These are phyloP conservation scores for Trametes pubescens DNA, from an alignment of 1,284 basidiomycete species.

Conservation along the genomic window DNA sequence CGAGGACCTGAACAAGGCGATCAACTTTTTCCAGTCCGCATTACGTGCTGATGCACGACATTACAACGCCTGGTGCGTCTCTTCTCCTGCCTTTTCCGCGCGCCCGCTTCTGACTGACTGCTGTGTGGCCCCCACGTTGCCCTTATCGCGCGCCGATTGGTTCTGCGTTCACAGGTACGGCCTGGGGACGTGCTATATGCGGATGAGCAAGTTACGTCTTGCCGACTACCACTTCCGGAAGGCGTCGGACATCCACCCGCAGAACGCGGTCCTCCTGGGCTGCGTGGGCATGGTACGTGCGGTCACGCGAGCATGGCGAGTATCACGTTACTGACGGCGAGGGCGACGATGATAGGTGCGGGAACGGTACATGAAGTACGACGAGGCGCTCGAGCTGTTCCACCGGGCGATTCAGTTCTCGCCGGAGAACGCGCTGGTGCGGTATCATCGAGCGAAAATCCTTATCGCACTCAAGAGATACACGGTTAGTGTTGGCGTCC, in stretches of 20 bases:
- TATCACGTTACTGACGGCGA: conserved; percentile 37
- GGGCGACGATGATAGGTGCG: conserved; percentile 63
- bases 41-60: conserved; percentile 88
- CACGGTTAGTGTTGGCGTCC: conserved; percentile 63
- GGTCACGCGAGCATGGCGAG: conserved; percentile 24
- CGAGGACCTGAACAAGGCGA: conserved; percentile 90
- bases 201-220: conserved; percentile 88
- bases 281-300: conserved; percentile 88
- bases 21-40: conserved; percentile 89
- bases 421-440: conserved; percentile 87
- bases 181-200: conserved; percentile 92
- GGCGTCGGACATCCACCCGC: conserved; percentile 89
- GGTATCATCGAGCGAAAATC: conserved; percentile 90
- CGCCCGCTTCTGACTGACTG: conserved; percentile 7
- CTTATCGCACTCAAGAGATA: conserved; percentile 85
- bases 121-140: conserved; percentile 1
- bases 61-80: conserved; percentile 91
- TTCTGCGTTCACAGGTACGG: conserved; percentile 77
- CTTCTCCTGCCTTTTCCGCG: conserved; percentile 23
- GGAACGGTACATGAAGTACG: conserved; percentile 79
- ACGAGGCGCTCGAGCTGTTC: conserved; percentile 79
- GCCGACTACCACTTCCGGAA: conserved; percentile 95
- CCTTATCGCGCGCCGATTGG: conserved; percentile 13
- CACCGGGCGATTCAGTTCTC: conserved; percentile 79
- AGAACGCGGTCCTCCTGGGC: conserved; percentile 89